Percentiles rank a stretch among this genome's conserved stretches.
These are phyloP conservation scores for Erythrophleum fordii DNA, from an alignment of 306 rosid genomes.

Conservation along the genomic window DNA sequence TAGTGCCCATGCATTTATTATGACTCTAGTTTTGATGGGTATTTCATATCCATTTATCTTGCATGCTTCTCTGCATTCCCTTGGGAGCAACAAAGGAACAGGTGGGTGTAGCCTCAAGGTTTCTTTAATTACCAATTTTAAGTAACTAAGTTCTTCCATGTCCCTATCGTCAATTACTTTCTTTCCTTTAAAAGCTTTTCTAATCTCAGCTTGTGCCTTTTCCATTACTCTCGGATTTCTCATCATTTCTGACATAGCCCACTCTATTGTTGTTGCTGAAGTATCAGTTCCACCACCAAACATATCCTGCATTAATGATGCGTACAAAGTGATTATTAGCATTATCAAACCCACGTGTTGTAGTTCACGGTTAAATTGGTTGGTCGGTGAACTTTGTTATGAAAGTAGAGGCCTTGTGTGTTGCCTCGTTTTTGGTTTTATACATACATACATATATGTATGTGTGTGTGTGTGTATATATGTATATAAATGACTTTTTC, in stretches of 20 bases:
- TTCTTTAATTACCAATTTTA: not conserved
- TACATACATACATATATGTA: too few species aligned
- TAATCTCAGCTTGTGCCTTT: not conserved
- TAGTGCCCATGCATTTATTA: not conserved
- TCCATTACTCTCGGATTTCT: not conserved
- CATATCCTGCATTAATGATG: not conserved
- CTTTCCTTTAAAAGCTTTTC: not conserved
- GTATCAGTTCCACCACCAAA: not conserved
- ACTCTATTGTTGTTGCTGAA: not conserved
- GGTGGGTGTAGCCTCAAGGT: not conserved
- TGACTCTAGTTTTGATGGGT: not conserved
- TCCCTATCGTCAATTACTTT: not conserved
- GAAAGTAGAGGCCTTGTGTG: not conserved
- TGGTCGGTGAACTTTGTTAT: too few species aligned
- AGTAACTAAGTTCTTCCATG: not conserved
- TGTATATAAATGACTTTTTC: too few species aligned
- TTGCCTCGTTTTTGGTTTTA: too few species aligned
- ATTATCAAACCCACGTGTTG: not conserved
- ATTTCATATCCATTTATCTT: not conserved
- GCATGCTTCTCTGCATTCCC: not conserved
- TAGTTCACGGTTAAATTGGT: too few species aligned
- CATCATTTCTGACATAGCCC: not conserved
- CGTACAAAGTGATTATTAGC: not conserved
- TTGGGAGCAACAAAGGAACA: not conserved
- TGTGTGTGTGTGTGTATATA: too few species aligned